Evolutionary conservation across 2,329 filamentous ascomycete species (phyloP).

Genomic region (Aspergillus floridensis): DNA sequence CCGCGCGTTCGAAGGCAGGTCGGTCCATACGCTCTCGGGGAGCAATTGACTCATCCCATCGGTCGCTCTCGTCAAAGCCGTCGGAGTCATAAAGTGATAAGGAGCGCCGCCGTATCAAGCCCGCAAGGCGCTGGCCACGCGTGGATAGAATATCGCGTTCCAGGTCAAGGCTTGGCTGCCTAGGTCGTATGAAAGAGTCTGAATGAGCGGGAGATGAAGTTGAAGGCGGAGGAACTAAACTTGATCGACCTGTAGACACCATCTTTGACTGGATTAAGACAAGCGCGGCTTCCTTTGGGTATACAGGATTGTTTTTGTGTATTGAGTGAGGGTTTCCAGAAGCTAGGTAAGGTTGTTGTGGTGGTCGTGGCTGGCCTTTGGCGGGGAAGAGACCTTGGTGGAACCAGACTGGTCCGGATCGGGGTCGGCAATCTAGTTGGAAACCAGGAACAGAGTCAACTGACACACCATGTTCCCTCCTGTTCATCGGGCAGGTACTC

Average conservation of each 20-base stretch:
- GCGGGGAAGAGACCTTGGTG: background rate
- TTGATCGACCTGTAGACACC: constrained; percentile 10
- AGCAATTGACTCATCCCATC: constrained; percentile 11
- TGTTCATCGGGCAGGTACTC: background rate
- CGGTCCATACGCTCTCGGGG: constrained; percentile 32
- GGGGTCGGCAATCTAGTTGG: background rate
- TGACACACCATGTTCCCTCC: background rate
- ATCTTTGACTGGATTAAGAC: constrained; percentile 3
- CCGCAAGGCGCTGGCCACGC: constrained; percentile 38
- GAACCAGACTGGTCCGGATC: background rate
- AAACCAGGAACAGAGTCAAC: background rate
- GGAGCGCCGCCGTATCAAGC: constrained; percentile 30
- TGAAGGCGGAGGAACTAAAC: constrained; percentile 5
- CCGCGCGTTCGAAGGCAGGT: constrained; percentile 14
- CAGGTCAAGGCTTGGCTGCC: constrained; percentile 34
- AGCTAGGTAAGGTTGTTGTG: background rate
- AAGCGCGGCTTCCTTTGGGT: background rate
- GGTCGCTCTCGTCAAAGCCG: constrained; percentile 15
- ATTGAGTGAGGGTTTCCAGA: background rate
- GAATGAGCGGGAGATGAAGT: constrained; percentile 10
- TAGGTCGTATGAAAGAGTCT: constrained; percentile 20
- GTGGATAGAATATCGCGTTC: constrained; percentile 38
- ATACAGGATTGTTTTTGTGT: background rate
- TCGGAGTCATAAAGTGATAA: constrained; percentile 20
- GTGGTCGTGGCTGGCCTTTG: background rate